A percentile compares a stretch with the other conserved stretches of the same genome.
Evolutionary conservation across 2,329 filamentous ascomycete species (phyloP).

Genomic region (Claviceps fusiformis): DNA sequence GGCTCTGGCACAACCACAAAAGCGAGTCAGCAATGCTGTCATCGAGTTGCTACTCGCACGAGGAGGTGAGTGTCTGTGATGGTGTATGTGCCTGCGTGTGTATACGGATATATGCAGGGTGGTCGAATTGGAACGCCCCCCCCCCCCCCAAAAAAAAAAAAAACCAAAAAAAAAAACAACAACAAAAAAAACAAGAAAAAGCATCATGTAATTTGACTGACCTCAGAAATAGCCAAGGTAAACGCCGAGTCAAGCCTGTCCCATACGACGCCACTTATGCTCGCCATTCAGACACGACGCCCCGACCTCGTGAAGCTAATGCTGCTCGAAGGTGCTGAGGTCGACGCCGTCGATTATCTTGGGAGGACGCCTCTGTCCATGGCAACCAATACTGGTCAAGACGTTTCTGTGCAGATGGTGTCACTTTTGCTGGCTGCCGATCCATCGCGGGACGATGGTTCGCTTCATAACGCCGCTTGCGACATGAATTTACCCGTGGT

Average conservation of each 20-base stretch:
- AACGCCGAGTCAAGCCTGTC: constrained; percentile 40
- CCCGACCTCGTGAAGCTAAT: constrained; percentile 44
- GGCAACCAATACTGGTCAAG: constrained; percentile 41
- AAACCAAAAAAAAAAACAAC: too few relatives aligned
- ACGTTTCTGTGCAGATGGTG: constrained; percentile 40
- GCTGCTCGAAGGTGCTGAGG: constrained; percentile 44
- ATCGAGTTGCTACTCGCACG: constrained; percentile 41
- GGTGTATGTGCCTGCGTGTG: not conserved
- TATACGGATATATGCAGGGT: not conserved
- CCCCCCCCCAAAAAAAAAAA: not conserved
- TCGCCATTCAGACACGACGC: constrained; percentile 42
- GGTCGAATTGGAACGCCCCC: not conserved
- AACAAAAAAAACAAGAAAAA: not conserved
- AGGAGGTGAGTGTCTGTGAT: constrained; percentile 18
- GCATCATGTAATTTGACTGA: constrained; percentile 1
- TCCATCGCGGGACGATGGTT: constrained; percentile 49
- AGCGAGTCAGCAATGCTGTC: constrained; percentile 44
- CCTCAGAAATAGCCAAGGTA: constrained; percentile 33
- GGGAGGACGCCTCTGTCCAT: constrained; percentile 47
- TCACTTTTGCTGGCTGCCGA: constrained; percentile 39
- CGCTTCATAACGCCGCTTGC: constrained; percentile 50
- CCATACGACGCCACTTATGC: constrained; percentile 42
- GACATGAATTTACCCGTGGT: constrained; percentile 44
- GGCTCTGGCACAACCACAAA: constrained; percentile 49
- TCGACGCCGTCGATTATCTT: constrained; percentile 41